Evolutionary conservation across 768 basidiomycete genomes (phyloP).

Genomic region (Trametes punicea): DNA sequence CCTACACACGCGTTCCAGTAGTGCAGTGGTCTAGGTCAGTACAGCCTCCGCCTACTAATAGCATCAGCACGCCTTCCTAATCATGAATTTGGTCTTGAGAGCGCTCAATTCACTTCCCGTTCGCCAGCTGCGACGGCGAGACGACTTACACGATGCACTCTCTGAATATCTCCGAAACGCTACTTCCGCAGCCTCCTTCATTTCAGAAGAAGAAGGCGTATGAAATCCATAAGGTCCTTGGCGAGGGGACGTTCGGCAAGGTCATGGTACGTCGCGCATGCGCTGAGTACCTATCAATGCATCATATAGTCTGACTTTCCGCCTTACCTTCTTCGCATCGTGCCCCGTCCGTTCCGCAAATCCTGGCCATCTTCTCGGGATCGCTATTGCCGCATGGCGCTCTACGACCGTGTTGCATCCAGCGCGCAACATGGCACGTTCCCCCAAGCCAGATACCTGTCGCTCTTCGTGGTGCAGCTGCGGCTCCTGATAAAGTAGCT

Average conservation of each 20-base stretch:
- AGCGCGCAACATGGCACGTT: slow-evolving; percentile 79
- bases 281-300: background rate
- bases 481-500: slow-evolving; percentile 24
- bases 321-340: background rate
- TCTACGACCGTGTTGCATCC: no score
- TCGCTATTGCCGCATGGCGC: background rate
- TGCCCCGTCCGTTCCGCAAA: background rate
- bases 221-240: slow-evolving; percentile 68
- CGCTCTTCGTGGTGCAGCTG: slow-evolving; percentile 57
- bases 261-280: slow-evolving; percentile 60
- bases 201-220: slow-evolving; percentile 85
- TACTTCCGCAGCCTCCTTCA: slow-evolving; percentile 82
- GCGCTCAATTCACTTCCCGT: background rate
- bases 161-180: slow-evolving; percentile 15
- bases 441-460: slow-evolving; percentile 55
- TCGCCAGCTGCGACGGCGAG: background rate
- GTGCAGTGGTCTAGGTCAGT: background rate
- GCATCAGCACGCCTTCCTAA: slow-evolving; percentile 3
- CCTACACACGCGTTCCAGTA: background rate
- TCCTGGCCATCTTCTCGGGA: background rate
- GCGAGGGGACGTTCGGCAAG: slow-evolving; percentile 86
- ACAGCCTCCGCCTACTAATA: slow-evolving; percentile 3
- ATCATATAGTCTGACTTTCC: background rate
- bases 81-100: background rate
- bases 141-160: slow-evolving; percentile 6